These are phyloP conservation scores for Eimeria acervulina DNA, from an alignment of 169 alveolate species.

Conservation along the genomic window DNA sequence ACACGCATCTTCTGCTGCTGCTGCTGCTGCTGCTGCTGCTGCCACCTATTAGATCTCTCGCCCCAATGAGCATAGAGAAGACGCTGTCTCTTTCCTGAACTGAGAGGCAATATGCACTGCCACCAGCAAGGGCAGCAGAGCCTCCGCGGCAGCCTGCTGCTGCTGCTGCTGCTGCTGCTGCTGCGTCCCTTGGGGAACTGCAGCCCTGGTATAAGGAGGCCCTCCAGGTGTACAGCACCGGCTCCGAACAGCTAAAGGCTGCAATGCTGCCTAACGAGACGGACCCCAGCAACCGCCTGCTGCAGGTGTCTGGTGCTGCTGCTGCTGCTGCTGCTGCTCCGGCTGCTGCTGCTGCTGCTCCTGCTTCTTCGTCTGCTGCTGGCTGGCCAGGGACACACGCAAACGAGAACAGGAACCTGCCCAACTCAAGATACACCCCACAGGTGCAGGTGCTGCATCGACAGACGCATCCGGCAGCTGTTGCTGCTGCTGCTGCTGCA, in stretches of 20 bases:
- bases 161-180: constrained; percentile 60
- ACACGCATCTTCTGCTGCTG: not conserved
- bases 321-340: constrained; percentile 62
- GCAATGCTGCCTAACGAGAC: constrained; percentile 61
- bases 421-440: constrained; percentile 48
- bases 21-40: constrained; percentile 65
- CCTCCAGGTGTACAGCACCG: constrained; percentile 52
- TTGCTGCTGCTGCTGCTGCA: constrained; percentile 52
- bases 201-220: constrained; percentile 54
- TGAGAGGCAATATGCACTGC: not conserved
- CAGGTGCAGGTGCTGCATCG: constrained; percentile 23
- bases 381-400: not conserved
- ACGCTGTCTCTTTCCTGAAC: constrained; percentile 60
- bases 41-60: not conserved
- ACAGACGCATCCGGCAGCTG: constrained; percentile 18
- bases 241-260: constrained; percentile 55
- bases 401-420: not conserved
- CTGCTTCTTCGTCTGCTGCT: constrained; percentile 23
- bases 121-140: not conserved
- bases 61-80: not conserved
- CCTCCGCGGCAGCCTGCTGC: not conserved
- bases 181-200: constrained; percentile 51
- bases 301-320: constrained; percentile 45
- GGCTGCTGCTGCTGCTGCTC: constrained; percentile 71
- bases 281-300: constrained; percentile 2